Conservation (phyloP, 805 yeast species). For the Candida ponderosae region DNA sequence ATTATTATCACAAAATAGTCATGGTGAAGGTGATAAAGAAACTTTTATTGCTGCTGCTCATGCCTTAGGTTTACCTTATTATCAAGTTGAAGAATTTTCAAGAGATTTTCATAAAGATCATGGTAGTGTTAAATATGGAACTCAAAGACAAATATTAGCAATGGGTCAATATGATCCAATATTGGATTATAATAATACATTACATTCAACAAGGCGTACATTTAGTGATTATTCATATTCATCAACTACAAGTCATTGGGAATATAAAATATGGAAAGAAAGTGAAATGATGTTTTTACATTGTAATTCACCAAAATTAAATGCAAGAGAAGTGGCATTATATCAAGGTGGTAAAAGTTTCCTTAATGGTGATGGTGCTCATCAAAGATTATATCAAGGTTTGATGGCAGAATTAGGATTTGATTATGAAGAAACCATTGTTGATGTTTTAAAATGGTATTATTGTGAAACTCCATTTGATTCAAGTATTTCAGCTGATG, state of each 20-base stretch:
- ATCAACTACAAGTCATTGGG: constrained; percentile 8
- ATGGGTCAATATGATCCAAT: constrained; percentile 30
- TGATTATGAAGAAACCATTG: constrained; percentile 6
- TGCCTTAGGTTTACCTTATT: constrained; percentile 34
- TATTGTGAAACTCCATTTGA: constrained; percentile 6
- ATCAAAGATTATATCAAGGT: constrained; percentile 8
- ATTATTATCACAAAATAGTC: constrained; percentile 52
- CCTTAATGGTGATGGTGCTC: constrained; percentile 1
- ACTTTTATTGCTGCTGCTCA: constrained; percentile 55
- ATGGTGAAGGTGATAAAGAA: constrained; percentile 64
- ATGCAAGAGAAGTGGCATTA: constrained; percentile 4
- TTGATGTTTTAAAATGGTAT: constrained; percentile 7
- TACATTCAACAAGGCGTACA: background rate
- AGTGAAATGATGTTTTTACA: constrained; percentile 10
- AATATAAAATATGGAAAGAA: constrained; percentile 8
- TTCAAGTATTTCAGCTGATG: too few relatives aligned
- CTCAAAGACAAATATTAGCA: constrained; percentile 17
- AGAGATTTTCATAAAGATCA: constrained; percentile 9
- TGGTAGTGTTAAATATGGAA: constrained; percentile 11
- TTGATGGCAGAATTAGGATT: constrained; percentile 2
- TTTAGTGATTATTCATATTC: constrained; percentile 3
- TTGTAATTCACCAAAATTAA: constrained; percentile 11
- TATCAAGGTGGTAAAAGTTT: constrained; percentile 1
- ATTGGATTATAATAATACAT: constrained; percentile 10
- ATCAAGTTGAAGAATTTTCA: constrained; percentile 28